A percentile compares a stretch with the other conserved stretches of the same genome.
phyloP scores from a whole-genome alignment of 1,139 yeast genomes.

The Candida tropicalis region DNA sequence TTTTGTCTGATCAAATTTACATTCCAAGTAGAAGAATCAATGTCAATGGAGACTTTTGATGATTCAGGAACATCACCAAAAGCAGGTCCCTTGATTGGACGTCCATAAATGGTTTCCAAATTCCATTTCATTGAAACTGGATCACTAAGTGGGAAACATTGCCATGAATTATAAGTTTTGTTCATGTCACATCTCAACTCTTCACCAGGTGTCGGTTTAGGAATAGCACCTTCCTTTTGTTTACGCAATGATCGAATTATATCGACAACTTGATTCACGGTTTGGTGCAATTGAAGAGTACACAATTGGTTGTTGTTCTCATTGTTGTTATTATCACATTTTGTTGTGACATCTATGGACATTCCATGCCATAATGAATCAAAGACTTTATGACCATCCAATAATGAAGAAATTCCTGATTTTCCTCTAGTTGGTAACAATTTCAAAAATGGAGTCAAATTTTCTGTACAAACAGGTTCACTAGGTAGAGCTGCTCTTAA shows the following conservation, averaged over 20 bases:
- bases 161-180: slow-evolving; percentile 61
- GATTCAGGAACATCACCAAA: slow-evolving; percentile 44
- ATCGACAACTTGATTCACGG: slow-evolving; percentile 76
- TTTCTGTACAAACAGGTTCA: slow-evolving; percentile 97
- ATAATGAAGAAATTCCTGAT: slow-evolving; percentile 81
- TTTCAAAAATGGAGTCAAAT: slow-evolving; percentile 89
- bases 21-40: slow-evolving; percentile 52
- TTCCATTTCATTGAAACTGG: slow-evolving; percentile 54
- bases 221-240: slow-evolving; percentile 64
- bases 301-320: slow-evolving; percentile 35
- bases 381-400: slow-evolving; percentile 95
- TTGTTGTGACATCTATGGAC: slow-evolving; percentile 80
- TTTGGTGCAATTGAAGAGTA: slow-evolving; percentile 60
- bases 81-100: slow-evolving; percentile 64
- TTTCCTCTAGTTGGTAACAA: slow-evolving; percentile 91
- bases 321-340: slow-evolving; percentile 36
- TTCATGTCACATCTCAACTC: slow-evolving; percentile 69
- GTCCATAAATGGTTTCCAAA: slow-evolving; percentile 70
- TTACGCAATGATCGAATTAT: slow-evolving; percentile 68
- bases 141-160: slow-evolving; percentile 77
- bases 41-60: slow-evolving; percentile 45
- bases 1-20: slow-evolving; percentile 27
- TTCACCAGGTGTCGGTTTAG: slow-evolving; percentile 73
- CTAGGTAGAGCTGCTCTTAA: slow-evolving; percentile 89
- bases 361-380: slow-evolving; percentile 95